Conservation (phyloP, 768 basidiomycete species). For the Crepidotus variabilis region DNA sequence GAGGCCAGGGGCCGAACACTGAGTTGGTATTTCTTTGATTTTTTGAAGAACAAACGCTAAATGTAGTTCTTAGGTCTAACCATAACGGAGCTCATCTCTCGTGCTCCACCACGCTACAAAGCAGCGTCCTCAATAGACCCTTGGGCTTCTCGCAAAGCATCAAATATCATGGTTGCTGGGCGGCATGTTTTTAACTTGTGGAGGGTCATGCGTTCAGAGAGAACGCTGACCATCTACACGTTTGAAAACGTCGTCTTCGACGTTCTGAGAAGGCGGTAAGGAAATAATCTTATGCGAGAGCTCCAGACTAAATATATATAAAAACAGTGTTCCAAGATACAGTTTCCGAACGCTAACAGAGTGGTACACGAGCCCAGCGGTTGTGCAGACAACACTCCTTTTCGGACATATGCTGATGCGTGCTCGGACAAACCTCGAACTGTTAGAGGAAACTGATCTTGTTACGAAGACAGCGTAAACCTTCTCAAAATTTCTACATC, state of each 20-base stretch:
- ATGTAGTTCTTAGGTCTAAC: conserved; percentile 56
- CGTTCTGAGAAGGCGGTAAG: conserved; percentile 69
- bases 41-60: background rate
- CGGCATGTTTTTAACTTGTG: conserved; percentile 92
- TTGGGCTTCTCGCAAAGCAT: conserved; percentile 72
- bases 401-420: conserved; percentile 63
- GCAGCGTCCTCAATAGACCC: conserved; percentile 40
- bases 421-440: conserved; percentile 67
- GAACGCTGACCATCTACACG: conserved; percentile 71
- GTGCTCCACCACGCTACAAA: conserved; percentile 53
- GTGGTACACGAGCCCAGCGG: conserved; percentile 63
- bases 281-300: background rate
- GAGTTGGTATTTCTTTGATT: conserved; percentile 35
- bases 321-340: conserved; percentile 79
- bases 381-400: conserved; percentile 51
- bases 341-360: conserved; percentile 53
- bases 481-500: background rate
- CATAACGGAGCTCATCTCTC: conserved; percentile 67
- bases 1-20: conserved; percentile 57
- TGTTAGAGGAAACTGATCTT: conserved; percentile 77
- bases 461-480: conserved; percentile 89
- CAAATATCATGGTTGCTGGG: conserved; percentile 81
- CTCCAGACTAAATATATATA: background rate
- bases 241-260: conserved; percentile 91
- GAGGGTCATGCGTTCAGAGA: conserved; percentile 88